phyloP scores from a whole-genome alignment of 2,329 filamentous ascomycete genomes.

The Metarhizium album region DNA sequence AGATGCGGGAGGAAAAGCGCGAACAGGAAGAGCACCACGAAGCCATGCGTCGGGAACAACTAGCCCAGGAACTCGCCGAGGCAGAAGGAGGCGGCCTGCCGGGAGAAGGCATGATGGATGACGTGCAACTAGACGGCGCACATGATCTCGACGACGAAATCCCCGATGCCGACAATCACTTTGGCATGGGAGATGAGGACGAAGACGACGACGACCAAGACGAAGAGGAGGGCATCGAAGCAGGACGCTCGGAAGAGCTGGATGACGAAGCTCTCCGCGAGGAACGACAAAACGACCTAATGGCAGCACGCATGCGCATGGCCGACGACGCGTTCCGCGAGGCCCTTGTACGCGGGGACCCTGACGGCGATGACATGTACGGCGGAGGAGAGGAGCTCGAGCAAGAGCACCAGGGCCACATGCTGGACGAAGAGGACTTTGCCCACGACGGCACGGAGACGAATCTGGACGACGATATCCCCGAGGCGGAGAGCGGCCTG shows the following conservation, averaged over 20 bases:
- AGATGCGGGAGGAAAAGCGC: slow-evolving; percentile 77
- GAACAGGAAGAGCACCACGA: slow-evolving; percentile 81
- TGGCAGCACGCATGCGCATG: slow-evolving; percentile 40
- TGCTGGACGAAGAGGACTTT: slow-evolving; percentile 55
- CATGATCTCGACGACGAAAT: slow-evolving; percentile 64
- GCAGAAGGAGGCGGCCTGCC: slow-evolving; percentile 36
- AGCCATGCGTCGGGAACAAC: slow-evolving; percentile 57
- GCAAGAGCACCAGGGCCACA: slow-evolving; percentile 44
- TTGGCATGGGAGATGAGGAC: slow-evolving; percentile 34
- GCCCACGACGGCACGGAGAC: slow-evolving; percentile 44
- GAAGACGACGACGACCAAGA: slow-evolving; percentile 30
- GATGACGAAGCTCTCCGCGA: slow-evolving; percentile 29
- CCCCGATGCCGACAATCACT: slow-evolving; percentile 45
- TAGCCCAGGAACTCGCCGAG: slow-evolving; percentile 65
- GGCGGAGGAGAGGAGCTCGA: slow-evolving; percentile 43
- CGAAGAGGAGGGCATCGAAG: slow-evolving; percentile 26
- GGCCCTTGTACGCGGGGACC: slow-evolving; percentile 40
- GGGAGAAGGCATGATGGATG: slow-evolving; percentile 39
- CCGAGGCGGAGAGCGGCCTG: slow-evolving; percentile 50
- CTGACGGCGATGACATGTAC: slow-evolving; percentile 38
- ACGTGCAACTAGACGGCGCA: slow-evolving; percentile 43
- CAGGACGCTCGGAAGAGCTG: slow-evolving; percentile 29
- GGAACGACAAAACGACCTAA: slow-evolving; percentile 37
- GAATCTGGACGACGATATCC: slow-evolving; percentile 63
- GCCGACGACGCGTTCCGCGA: slow-evolving; percentile 53